These are phyloP conservation scores for Colletotrichum caudatum DNA, from an alignment of 2,329 filamentous ascomycete genomes.

Conservation along the genomic window DNA sequence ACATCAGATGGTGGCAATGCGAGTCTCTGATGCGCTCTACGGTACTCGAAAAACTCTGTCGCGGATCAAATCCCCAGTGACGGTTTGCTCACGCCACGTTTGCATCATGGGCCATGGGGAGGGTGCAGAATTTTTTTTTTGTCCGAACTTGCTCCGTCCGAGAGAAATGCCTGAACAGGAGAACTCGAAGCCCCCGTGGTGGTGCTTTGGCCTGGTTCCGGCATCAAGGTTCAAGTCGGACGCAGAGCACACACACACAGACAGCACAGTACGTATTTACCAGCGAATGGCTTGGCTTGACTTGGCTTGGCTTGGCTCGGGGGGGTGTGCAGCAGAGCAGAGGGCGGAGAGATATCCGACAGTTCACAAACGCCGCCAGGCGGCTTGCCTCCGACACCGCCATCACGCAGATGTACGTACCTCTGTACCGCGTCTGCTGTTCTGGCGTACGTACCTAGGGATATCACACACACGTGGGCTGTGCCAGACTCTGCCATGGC, in stretches of 20 bases:
- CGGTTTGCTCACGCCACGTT: constrained; percentile 40
- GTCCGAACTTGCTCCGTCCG: constrained; percentile 38
- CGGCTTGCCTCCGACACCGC: constrained; percentile 35
- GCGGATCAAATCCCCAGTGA: constrained; percentile 24
- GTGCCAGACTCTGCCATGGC: not conserved
- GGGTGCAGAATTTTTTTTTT: constrained; percentile 34
- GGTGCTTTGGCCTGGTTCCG: constrained; percentile 35
- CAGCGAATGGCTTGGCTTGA: constrained; percentile 4
- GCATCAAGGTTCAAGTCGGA: constrained; percentile 40
- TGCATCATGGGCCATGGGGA: constrained; percentile 39
- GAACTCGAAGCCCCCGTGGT: constrained; percentile 8
- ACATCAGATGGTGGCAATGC: constrained; percentile 36
- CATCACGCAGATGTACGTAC: constrained; percentile 17
- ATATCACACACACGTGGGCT: constrained; percentile 8
- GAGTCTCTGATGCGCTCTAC: not conserved
- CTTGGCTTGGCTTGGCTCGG: constrained; percentile 12
- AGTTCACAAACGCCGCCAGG: constrained; percentile 29
- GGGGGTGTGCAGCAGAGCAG: not conserved
- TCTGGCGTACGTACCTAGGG: not conserved
- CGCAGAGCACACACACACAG: not conserved
- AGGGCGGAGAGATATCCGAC: constrained; percentile 40
- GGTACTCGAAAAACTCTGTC: constrained; percentile 23
- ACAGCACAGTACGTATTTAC: not conserved
- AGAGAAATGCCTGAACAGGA: constrained; percentile 25
- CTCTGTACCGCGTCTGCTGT: constrained; percentile 22